These are phyloP conservation scores for Ogataea parapolymorpha DNA, from an alignment of 805 yeast species.

Conservation along the genomic window DNA sequence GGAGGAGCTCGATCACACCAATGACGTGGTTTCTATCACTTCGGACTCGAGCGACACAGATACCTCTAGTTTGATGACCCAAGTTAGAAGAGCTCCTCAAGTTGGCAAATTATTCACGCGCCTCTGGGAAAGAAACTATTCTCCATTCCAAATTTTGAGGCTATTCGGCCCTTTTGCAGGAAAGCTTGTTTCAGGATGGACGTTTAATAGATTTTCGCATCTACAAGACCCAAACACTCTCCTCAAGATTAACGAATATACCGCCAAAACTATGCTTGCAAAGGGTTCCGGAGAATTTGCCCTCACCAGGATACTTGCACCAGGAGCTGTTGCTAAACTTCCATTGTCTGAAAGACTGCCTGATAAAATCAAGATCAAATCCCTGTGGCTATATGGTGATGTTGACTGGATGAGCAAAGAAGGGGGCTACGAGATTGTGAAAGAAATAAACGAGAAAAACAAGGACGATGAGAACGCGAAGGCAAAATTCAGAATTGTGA, in stretches of 20 bases:
- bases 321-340: slow-evolving; percentile 53
- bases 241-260: slow-evolving; percentile 49
- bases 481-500: slow-evolving; percentile 36
- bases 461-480: slow-evolving; percentile 10
- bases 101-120: slow-evolving; percentile 36
- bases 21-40: slow-evolving; percentile 7
- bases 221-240: slow-evolving; percentile 29
- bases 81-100: slow-evolving; percentile 34
- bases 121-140: slow-evolving; percentile 51
- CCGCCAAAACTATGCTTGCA: slow-evolving; percentile 48
- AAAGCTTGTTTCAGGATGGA: slow-evolving; percentile 50
- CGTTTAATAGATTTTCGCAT: slow-evolving; percentile 43
- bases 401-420: slow-evolving; percentile 67
- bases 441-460: slow-evolving; percentile 29
- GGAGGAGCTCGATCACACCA: slow-evolving; percentile 3
- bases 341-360: slow-evolving; percentile 56
- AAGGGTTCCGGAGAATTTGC: slow-evolving; percentile 66
- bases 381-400: slow-evolving; percentile 65
- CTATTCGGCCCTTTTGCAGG: slow-evolving; percentile 53
- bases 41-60: slow-evolving; percentile 12
- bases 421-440: slow-evolving; percentile 49
- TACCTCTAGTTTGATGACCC: slow-evolving; percentile 15
- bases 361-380: slow-evolving; percentile 37
- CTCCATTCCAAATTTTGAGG: slow-evolving; percentile 54
- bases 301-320: slow-evolving; percentile 54